phyloP scores from a whole-genome alignment of 2,329 filamentous ascomycete genomes.

The Penicillium sclerotigenum region DNA sequence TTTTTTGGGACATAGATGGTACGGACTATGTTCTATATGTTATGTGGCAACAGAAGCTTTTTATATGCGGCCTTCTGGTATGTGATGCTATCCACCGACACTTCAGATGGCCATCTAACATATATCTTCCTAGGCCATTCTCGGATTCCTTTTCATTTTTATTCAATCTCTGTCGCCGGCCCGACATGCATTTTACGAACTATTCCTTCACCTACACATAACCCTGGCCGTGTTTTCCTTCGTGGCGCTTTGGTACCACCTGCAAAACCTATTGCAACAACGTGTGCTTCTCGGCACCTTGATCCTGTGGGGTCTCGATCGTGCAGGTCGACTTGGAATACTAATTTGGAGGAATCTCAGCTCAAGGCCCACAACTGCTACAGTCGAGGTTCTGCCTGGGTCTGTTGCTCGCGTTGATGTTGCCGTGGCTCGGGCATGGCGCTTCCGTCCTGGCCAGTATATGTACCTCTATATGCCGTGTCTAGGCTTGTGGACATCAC shows the following conservation, averaged over 20 bases:
- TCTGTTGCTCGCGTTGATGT: constrained; percentile 51
- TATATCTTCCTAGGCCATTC: constrained; percentile 33
- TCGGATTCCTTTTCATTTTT: constrained; percentile 39
- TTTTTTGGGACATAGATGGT: constrained; percentile 40
- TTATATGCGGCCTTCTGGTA: constrained; percentile 32
- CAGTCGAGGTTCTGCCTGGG: constrained; percentile 54
- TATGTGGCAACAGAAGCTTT: constrained; percentile 31
- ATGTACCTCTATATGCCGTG: constrained; percentile 57
- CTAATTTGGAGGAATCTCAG: constrained; percentile 53
- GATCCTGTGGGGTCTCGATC: constrained; percentile 37
- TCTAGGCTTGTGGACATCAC: constrained; percentile 42
- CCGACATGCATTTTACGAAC: constrained; percentile 46
- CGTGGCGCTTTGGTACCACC: constrained; percentile 39
- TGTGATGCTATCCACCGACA: constrained; percentile 32
- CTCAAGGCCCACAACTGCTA: constrained; percentile 48
- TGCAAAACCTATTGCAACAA: constrained; percentile 30
- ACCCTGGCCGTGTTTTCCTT: constrained; percentile 39
- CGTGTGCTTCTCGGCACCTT: constrained; percentile 31
- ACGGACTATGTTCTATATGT: constrained; percentile 50
- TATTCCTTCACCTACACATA: constrained; percentile 45
- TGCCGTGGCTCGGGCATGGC: constrained; percentile 31
- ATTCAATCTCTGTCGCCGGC: constrained; percentile 42
- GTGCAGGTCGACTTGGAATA: constrained; percentile 45
- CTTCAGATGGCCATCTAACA: neutral
- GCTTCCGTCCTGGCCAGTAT: constrained; percentile 47